Base-by-base conservation (phyloP, 306 rosid species). In the Pyrus pyrifolia region DNA sequence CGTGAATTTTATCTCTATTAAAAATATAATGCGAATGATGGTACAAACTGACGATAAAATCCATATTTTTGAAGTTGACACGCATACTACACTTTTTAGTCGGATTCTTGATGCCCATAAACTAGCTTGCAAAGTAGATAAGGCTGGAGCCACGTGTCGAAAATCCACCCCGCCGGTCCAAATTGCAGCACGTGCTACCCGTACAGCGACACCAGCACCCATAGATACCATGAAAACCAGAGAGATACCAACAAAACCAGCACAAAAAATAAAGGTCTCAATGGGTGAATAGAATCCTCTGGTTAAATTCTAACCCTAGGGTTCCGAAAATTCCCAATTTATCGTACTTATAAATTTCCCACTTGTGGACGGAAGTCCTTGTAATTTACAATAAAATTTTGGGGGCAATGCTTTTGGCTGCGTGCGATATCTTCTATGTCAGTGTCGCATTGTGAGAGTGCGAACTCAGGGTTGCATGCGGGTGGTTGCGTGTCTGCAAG, bases 371-470 rank as follows among this genome's bases (percentile, higher is more conserved):
- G 2, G 55, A 49, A 6, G 3, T 30, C 35, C 23, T 18, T 17
- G 68, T 64, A 18, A 31, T 61, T 31, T 9, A 64, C 45, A 19
- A 31, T 9, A 64, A 14, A 18, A 5, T 3, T 31, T 64, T 2
- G 7, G 35, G 19, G 67, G 38, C 38, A 2, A 14, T 2, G 67
- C 35, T 17, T 6, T 30, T 31, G n/a, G 51, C 74, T 21, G 30
- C 35, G 57, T 21, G 30, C 22, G 66, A 10, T 64, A 27, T 77
- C 76, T 77, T 76, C 79, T 75, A 82, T 75, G 83, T 60, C 72
- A 61, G 67, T 78, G 79, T 80, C 60, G 81, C 79, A 38, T 86
- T 80, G 77, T 52, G 76, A 61, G 38, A 61, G 35, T 6, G n/a
- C 8, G 35, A 61, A 27, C 67, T 1, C 19, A 29, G 31, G 71